Percentiles rank a stretch among this genome's conserved stretches.
Conservation (phyloP, 129 eudicot species). For the Artemisia tridentata region DNA sequence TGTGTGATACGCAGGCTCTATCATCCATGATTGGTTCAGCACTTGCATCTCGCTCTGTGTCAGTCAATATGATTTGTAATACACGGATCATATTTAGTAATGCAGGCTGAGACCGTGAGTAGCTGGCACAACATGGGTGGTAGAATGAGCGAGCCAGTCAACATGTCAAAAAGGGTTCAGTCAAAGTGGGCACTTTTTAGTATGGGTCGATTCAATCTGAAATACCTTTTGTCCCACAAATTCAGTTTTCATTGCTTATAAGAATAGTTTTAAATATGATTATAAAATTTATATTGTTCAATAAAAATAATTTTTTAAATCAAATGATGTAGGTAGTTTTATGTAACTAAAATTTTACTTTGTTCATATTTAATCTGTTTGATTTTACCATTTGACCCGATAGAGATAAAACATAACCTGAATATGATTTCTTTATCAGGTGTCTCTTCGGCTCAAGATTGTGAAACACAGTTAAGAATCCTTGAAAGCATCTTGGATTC, state of each 20-base stretch:
- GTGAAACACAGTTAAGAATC: slow-evolving; percentile 47
- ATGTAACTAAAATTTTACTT: background rate
- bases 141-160: slow-evolving; percentile 7
- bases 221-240: background rate
- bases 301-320: background rate
- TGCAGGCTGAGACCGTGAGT: slow-evolving; percentile 30
- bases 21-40: slow-evolving; percentile 24
- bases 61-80: slow-evolving; percentile 27
- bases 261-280: background rate
- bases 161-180: background rate
- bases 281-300: background rate
- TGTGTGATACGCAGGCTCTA: background rate
- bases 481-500: slow-evolving; percentile 80
- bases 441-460: slow-evolving; percentile 45
- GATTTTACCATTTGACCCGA: background rate
- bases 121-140: slow-evolving; percentile 17
- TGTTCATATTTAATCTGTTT: background rate
- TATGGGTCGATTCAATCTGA: background rate
- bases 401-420: background rate
- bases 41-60: slow-evolving; percentile 28
- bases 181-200: no score
- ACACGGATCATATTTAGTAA: slow-evolving; percentile 31
- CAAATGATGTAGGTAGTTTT: background rate
- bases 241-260: background rate
- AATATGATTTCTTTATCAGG: slow-evolving; percentile 37